phyloP scores from a whole-genome alignment of 305 asterid species.

The Solanum hybrid region DNA sequence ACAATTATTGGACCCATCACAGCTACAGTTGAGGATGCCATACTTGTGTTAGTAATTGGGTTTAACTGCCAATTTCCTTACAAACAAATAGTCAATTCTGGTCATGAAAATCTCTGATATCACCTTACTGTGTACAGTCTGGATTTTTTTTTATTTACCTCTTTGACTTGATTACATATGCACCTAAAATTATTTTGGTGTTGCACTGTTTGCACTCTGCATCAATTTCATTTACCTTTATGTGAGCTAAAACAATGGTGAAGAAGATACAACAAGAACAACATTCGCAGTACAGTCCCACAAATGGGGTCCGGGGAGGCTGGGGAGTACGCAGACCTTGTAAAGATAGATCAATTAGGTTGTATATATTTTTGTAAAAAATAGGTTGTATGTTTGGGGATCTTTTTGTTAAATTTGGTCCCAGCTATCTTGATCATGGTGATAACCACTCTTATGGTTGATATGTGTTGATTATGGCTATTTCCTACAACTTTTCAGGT shows the following conservation, averaged over 20 bases:
- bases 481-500: constrained; percentile 41
- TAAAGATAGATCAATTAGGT: not conserved
- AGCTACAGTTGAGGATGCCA: constrained; percentile 75
- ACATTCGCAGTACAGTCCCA: not conserved
- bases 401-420: not conserved
- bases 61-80: not conserved
- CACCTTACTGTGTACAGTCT: not conserved
- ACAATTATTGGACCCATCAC: constrained; percentile 86
- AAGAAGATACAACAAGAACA: not conserved
- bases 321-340: not conserved
- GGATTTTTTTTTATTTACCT: not conserved
- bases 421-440: not conserved
- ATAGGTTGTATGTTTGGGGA: not conserved
- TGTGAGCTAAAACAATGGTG: not conserved
- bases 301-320: not conserved
- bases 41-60: constrained; percentile 63
- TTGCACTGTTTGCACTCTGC: not conserved
- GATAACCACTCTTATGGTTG: not conserved
- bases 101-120: not conserved
- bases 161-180: not conserved
- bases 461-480: not conserved
- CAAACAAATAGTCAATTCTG: constrained; percentile 4
- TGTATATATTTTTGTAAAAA: not conserved
- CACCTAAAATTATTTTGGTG: not conserved
- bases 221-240: not conserved